A percentile compares a stretch with the other conserved stretches of the same genome.
phyloP scores from a whole-genome alignment of 2,329 filamentous ascomycete genomes.

The Aspergillus sp. region DNA sequence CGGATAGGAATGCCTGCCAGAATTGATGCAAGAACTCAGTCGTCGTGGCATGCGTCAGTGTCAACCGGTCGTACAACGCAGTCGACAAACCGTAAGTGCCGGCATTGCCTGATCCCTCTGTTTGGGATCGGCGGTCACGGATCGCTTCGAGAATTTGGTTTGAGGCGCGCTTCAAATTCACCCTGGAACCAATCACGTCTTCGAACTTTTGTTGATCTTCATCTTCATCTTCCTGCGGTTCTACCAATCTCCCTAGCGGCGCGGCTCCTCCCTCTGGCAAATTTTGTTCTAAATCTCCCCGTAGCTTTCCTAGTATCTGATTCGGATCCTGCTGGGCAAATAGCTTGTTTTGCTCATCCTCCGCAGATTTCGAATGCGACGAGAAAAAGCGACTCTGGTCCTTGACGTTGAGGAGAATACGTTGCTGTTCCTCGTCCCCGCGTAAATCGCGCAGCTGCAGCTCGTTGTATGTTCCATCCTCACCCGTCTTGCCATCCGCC shows the following conservation, averaged over 20 bases:
- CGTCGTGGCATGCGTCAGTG: conserved; percentile 84
- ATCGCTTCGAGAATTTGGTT: conserved; percentile 62
- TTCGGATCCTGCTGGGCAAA: conserved; percentile 71
- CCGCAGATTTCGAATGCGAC: conserved; percentile 50
- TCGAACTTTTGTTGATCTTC: conserved; percentile 55
- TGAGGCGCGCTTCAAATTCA: conserved; percentile 59
- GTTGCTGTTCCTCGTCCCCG: conserved; percentile 70
- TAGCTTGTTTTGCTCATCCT: conserved; percentile 52
- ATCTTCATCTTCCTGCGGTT: conserved; percentile 58
- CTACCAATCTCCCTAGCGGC: conserved; percentile 64
- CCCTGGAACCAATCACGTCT: conserved; percentile 67
- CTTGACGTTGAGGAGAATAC: conserved; percentile 82
- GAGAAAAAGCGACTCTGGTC: conserved; percentile 85
- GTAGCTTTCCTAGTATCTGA: conserved; percentile 67
- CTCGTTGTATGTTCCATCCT: conserved; percentile 73
- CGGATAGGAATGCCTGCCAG: conserved; percentile 88
- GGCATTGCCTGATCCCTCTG: conserved; percentile 38
- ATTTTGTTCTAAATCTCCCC: conserved; percentile 57
- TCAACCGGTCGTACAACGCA: conserved; percentile 62
- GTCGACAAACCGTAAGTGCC: conserved; percentile 51
- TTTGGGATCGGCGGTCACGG: conserved; percentile 57
- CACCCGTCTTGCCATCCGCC: conserved; percentile 65
- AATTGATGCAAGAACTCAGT: conserved; percentile 97
- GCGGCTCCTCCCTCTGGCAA: conserved; percentile 61
- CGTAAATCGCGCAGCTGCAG: conserved; percentile 78